Base-by-base conservation (phyloP, 2,329 filamentous ascomycete species). In the Sarocladiaceae sp. region DNA sequence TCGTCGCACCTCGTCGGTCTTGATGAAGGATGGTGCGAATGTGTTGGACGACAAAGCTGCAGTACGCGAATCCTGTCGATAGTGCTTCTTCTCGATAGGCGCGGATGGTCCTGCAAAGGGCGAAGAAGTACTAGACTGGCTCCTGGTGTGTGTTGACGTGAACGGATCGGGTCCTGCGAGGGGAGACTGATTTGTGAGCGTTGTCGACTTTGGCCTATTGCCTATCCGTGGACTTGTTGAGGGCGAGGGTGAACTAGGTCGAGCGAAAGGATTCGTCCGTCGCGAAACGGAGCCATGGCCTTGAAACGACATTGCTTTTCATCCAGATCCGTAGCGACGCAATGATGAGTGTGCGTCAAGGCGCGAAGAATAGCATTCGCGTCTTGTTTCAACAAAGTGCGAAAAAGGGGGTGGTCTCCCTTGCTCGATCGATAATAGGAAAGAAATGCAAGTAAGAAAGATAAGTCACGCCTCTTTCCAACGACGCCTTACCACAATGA, bases 1-100 rank as follows among this genome's bases (percentile, higher is more conserved):
- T 31, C 74, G 70, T 59, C 83, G 79, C 68, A 88, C 74, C 58
- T 92, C 89, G 58, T 96, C 91, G 0, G 85, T 83, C 68, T 93
- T 94, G 71, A 99, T 97, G 69, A 99, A 99, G 10, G 90, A 89
- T 2, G 93, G 94, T 31, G 94, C 93, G 73, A 99, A 99, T 1
- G 94, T 99, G 58, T 82, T 87, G 0, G 87, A 89, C 6, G 22
- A 26, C 77, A 75, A 6, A 2, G 79, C 80, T 60, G 76, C 80
- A 54, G 79, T 84, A 57, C 81, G 79, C 4, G 91, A 94, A 58
- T 86, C 81, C 46, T 69, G 72, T 25, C 77, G 73, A 18, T 69
- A 66, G 57, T 78, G 72, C 33, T 51, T 37, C 47, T 46, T 50
- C 25, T 44, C 28, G 47, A 28, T 25, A n/a, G 28, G 22, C 5